Base-by-base conservation (phyloP, 1,284 basidiomycete genomes). In the Wolfiporia cocos region DNA sequence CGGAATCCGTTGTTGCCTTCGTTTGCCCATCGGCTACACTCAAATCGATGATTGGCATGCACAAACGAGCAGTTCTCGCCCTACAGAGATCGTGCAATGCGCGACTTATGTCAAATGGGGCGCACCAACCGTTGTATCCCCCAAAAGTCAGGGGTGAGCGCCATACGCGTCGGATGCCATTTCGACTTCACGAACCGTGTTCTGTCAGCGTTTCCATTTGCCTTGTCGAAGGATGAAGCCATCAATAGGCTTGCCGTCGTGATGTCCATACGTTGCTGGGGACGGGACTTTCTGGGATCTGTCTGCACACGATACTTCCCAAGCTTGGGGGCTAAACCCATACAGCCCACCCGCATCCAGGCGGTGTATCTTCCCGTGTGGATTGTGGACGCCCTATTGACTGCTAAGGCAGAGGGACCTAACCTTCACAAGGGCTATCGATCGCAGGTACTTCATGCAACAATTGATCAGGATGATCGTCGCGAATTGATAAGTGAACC, bases 361-460 rank as follows among this genome's bases (percentile, higher is more conserved):
- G 69, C 79, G 6, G 58, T 78, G 3, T 84, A 81, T 52, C 70
- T 78, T 39, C 81, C 81, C 1, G 69, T 66, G 5, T 84, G 81
- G 81, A 59, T 78, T 23, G 59, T 81, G 24, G 75, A 78, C 49
- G 72, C 69, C 4, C 70, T 77, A 69, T 44, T 69, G 59, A 9
- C 56, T 49, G 12, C 44, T 48, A 18, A 61, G 59, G 56, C 44
- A 35, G 31, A 31, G 33, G 41, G 38, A 49, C 14, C 24, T n/a
- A n/a, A 37, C 26, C 12, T n/a, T 6, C 17, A 19, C 24, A 21
- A 28, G 18, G 23, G 31, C 19, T 31, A 46, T 14, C 37, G 15
- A 14, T 21, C 14, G 20, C 30, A 37, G 32, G 38, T 39, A 24
- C 28, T 39, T 15, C 34, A 21, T 19, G 18, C 30, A 7, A 17